Conservation (phyloP, 2,329 filamentous ascomycete species). For the Fusarium coicis region DNA sequence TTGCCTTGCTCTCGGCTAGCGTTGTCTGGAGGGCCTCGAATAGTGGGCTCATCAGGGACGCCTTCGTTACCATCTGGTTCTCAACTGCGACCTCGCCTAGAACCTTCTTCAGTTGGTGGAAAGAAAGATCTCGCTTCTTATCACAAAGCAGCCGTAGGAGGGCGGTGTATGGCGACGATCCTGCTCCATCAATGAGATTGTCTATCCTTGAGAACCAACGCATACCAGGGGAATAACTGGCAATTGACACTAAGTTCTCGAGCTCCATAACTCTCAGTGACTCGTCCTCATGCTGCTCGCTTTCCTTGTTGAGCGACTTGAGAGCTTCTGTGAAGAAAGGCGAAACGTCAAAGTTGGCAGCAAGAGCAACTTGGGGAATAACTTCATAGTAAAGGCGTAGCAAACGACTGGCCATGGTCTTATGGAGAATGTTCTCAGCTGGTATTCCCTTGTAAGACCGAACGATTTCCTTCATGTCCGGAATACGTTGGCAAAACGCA, state of each 20-base stretch:
- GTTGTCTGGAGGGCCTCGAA: constrained; percentile 49
- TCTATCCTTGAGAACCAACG: constrained; percentile 87
- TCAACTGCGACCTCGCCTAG: constrained; percentile 71
- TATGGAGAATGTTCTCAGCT: constrained; percentile 76
- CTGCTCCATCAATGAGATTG: constrained; percentile 58
- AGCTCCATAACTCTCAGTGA: constrained; percentile 77
- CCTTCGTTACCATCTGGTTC: constrained; percentile 71
- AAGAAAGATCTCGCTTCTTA: constrained; percentile 44
- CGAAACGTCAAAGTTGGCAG: constrained; percentile 90
- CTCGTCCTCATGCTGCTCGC: constrained; percentile 60
- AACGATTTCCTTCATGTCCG: constrained; percentile 84
- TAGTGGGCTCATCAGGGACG: constrained; percentile 60
- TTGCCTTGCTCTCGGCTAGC: constrained; percentile 22
- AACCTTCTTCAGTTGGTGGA: constrained; percentile 63
- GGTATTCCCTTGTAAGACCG: constrained; percentile 76
- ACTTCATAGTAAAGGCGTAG: constrained; percentile 87
- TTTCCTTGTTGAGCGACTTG: constrained; percentile 65
- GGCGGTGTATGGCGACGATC: constrained; percentile 74
- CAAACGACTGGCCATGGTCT: constrained; percentile 81
- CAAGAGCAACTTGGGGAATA: constrained; percentile 80
- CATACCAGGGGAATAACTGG: constrained; percentile 83
- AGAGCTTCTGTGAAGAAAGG: constrained; percentile 77
- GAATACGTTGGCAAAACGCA: constrained; percentile 82
- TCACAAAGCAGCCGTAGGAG: constrained; percentile 64
- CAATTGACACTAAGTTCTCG: constrained; percentile 83